A percentile compares a stretch with the other conserved stretches of the same genome.
Conservation (phyloP, 345 rosid genomes). For the Sapria himalayana region DNA sequence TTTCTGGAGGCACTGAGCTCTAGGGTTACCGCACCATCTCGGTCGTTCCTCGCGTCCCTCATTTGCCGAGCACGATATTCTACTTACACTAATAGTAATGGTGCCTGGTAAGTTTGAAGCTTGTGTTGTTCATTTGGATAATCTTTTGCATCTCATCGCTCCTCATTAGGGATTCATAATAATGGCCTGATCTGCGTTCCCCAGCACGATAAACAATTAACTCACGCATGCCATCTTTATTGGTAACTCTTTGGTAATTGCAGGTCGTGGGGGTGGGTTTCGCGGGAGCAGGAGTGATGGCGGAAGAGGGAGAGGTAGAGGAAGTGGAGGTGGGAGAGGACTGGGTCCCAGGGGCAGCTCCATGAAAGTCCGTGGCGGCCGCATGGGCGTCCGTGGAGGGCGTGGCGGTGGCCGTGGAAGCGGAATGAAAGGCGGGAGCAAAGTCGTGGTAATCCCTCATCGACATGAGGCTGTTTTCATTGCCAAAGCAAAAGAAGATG, state of each 20-base stretch:
- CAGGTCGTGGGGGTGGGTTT: slow-evolving; percentile 29
- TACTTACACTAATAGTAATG: too few species aligned
- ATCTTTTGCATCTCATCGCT: too few species aligned
- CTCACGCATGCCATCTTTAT: too few species aligned
- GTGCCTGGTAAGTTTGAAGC: too few species aligned
- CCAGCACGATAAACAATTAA: too few species aligned
- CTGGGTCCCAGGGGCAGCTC: slow-evolving; percentile 13
- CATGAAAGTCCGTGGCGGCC: slow-evolving; percentile 15
- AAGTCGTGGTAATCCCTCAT: slow-evolving; percentile 68
- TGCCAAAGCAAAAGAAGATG: slow-evolving; percentile 89
- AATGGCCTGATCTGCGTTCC: too few species aligned
- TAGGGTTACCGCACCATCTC: too few species aligned
- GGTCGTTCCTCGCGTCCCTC: too few species aligned
- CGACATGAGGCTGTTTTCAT: slow-evolving; percentile 73
- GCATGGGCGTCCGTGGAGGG: slow-evolving; percentile 24
- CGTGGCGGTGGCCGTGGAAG: slow-evolving; percentile 32
- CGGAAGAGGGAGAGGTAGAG: slow-evolving; percentile 24
- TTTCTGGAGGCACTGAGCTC: too few species aligned
- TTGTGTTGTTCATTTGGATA: too few species aligned
- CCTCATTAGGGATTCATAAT: too few species aligned
- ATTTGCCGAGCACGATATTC: too few species aligned
- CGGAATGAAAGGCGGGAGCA: slow-evolving; percentile 88
- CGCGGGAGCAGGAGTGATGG: slow-evolving; percentile 20
- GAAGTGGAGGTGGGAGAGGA: slow-evolving; percentile 17
- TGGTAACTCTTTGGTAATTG: slow-evolving; percentile 3